Conservation (phyloP, 495 filamentous ascomycete genomes). For the Xylona heveae region DNA sequence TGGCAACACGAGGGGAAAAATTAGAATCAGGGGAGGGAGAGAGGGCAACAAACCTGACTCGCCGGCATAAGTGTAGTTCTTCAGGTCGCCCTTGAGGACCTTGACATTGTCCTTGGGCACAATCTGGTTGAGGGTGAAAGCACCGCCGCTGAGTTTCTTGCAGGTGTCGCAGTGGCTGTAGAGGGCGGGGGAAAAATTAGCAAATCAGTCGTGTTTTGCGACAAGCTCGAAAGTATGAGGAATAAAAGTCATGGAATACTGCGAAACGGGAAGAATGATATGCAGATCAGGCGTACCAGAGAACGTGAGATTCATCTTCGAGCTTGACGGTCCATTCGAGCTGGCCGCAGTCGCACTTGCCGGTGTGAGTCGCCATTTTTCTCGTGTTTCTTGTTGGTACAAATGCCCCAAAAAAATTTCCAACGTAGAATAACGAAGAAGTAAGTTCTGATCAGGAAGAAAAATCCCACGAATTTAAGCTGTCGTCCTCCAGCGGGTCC, state of each 20-base stretch:
- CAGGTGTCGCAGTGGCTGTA: conserved; percentile 29
- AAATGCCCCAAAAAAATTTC: no score
- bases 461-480: no score
- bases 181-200: no score
- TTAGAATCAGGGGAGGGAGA: neutral
- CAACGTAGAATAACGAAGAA: no score
- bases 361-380: conserved; percentile 19
- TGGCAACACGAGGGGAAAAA: neutral
- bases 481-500: no score
- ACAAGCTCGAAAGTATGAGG: no score
- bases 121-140: conserved; percentile 29
- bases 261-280: no score
- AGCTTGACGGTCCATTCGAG: conserved; percentile 23
- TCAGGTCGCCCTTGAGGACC: conserved; percentile 24
- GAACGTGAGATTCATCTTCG: conserved; percentile 21
- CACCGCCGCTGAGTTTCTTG: conserved; percentile 23
- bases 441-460: no score
- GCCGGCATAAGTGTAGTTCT: conserved; percentile 26
- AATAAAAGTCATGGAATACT: no score
- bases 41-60: conserved; percentile 18
- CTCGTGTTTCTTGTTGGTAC: neutral
- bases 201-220: no score
- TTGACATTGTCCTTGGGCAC: conserved; percentile 22
- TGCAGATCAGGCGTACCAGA: conserved; percentile 26
- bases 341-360: conserved; percentile 29